Conservation (phyloP, 2,329 filamentous ascomycete genomes). For the Talaromyces islandicus region DNA sequence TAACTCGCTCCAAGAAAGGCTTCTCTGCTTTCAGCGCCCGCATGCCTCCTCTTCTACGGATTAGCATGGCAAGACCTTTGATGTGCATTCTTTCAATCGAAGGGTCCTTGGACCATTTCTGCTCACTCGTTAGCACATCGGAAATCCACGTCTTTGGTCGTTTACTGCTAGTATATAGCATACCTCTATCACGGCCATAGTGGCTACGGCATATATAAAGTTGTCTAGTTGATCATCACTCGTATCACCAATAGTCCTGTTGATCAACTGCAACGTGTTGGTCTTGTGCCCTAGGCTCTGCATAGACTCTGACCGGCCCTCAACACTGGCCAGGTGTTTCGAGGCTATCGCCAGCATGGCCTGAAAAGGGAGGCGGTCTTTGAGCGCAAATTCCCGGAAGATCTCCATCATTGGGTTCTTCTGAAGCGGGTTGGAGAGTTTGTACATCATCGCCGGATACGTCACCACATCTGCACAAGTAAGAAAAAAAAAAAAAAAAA, state of each 20-base stretch:
- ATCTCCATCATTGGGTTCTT: slow-evolving; percentile 26
- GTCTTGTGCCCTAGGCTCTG: slow-evolving; percentile 29
- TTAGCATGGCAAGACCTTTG: slow-evolving; percentile 21
- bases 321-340: slow-evolving; percentile 26
- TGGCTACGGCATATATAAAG: slow-evolving; percentile 26
- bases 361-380: slow-evolving; percentile 25
- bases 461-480: slow-evolving; percentile 22
- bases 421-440: slow-evolving; percentile 20
- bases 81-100: slow-evolving; percentile 26
- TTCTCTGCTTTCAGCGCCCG: slow-evolving; percentile 20
- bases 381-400: slow-evolving; percentile 23
- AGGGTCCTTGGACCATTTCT: slow-evolving; percentile 31
- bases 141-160: too few species aligned
- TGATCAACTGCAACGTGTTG: slow-evolving; percentile 24
- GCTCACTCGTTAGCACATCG: slow-evolving; percentile 10
- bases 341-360: slow-evolving; percentile 29
- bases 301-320: slow-evolving; percentile 24
- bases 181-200: slow-evolving; percentile 30
- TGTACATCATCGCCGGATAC: slow-evolving; percentile 32
- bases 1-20: slow-evolving; percentile 24
- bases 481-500: too few species aligned
- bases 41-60: slow-evolving; percentile 25
- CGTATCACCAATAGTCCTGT: slow-evolving; percentile 22
- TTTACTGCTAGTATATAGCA: not conserved
- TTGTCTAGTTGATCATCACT: slow-evolving; percentile 20